Evolutionary conservation across 2,329 filamentous ascomycete species (phyloP), one percentile per base, ranked within the genome.

Genomic region (Diaporthe nobilis): DNA sequence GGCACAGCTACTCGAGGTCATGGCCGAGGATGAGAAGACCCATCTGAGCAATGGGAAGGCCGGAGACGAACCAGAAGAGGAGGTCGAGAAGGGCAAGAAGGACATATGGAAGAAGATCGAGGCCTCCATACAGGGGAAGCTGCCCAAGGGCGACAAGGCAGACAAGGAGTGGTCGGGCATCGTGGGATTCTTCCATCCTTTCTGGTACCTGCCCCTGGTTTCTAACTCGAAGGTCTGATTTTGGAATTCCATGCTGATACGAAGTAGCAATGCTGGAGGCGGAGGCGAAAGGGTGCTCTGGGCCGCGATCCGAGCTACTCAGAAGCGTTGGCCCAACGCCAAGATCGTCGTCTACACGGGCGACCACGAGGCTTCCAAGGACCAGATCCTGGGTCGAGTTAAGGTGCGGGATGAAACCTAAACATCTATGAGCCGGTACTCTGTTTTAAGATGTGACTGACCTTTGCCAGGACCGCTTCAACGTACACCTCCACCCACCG

Each of bases 111-210:
- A 94, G 82, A 92, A 92, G 80, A 88, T 95, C 34, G 90, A 93
- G 76, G 85, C 87, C 49, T 85, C 88, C 7, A 80, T 82, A 4
- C 70, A 77, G 2, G 83, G 80, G 10, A 81, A 80, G 20, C 80
- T 87, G 83, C 77, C 84, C 83, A 81, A 82, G 75, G 82, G 82
- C 63, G 82, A 85, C 73, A 85, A 84, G 73, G 84, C 83, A 15
- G 87, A 89, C 75, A 87, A 89, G 78, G 89, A 93, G 61, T 98
- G 94, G 94, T 88, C 92, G 77, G 96, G 96, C 44, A 92, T 98
- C 72, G 91, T 98, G 77, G 97, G 95, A 63, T 98, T 99, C 89
- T 98, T 99, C 83, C 97, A 99, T 84, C 97, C 97, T 1, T 99
- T 98, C 84, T 98, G 97, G 94, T 96, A 87, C 78, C 89, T 82